phyloP scores from a whole-genome alignment of 73 alveolate genomes.

The Tetrahymena malaccensis region DNA sequence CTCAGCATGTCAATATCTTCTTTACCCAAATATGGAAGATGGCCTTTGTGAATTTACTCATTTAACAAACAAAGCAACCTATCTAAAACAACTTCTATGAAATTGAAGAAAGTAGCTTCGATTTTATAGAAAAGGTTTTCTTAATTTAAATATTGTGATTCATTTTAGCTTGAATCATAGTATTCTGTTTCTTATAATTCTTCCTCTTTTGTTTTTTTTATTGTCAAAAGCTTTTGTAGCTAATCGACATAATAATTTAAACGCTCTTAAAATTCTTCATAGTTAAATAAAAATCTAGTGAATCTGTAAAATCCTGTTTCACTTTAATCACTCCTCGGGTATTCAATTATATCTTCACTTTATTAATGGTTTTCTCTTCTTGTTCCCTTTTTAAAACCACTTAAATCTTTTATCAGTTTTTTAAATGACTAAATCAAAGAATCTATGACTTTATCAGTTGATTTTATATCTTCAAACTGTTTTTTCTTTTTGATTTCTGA shows the following conservation, averaged over 20 bases:
- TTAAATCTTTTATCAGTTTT: neutral
- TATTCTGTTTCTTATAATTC: neutral
- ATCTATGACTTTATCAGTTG: neutral
- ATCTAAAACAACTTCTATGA: neutral
- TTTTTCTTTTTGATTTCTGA: neutral
- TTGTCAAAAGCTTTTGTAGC: neutral
- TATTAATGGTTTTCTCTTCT: neutral
- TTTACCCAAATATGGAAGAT: neutral
- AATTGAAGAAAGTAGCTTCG: neutral
- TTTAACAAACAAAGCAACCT: neutral
- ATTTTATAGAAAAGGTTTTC: neutral
- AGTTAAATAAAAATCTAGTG: neutral
- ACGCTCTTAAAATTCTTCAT: neutral
- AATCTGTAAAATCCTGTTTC: neutral
- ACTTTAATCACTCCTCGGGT: neutral
- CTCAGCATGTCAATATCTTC: neutral
- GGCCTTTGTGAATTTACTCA: neutral
- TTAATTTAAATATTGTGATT: neutral
- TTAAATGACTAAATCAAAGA: neutral
- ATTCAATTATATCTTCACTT: neutral
- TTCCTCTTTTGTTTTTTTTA: neutral
- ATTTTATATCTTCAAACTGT: neutral
- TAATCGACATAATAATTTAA: neutral
- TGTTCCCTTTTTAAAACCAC: neutral
- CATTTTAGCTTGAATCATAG: neutral